These are phyloP conservation scores for Laguncularia racemosa DNA, from an alignment of 345 rosid species.

Conservation along the genomic window DNA sequence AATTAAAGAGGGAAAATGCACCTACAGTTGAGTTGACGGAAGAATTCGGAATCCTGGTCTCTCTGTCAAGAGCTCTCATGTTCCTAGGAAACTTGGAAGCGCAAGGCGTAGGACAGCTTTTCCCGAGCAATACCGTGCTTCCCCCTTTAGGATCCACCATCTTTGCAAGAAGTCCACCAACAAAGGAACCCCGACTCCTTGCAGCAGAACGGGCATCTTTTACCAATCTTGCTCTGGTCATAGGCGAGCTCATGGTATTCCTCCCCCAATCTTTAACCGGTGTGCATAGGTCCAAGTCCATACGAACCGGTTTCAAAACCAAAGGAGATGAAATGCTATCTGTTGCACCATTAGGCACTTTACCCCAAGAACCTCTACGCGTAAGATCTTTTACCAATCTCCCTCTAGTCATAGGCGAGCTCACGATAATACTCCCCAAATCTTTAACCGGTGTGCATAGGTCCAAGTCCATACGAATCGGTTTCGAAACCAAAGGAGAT, in stretches of 20 bases:
- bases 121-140: slow-evolving; percentile 56
- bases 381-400: slow-evolving; percentile 24
- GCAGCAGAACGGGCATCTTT: slow-evolving; percentile 26
- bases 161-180: slow-evolving; percentile 59
- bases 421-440: slow-evolving; percentile 27
- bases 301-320: slow-evolving; percentile 65
- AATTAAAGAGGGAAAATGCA: slow-evolving; percentile 37
- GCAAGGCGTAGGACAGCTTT: slow-evolving; percentile 61
- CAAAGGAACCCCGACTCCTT: slow-evolving; percentile 57
- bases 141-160: slow-evolving; percentile 50
- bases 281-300: slow-evolving; percentile 82
- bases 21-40: slow-evolving; percentile 90
- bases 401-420: slow-evolving; percentile 55
- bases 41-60: slow-evolving; percentile 38
- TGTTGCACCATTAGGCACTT: slow-evolving; percentile 19
- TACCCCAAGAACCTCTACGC: slow-evolving; percentile 89
- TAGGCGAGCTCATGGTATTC: slow-evolving; percentile 40
- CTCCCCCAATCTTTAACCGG: slow-evolving; percentile 59
- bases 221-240: slow-evolving; percentile 38
- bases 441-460: slow-evolving; percentile 77
- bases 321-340: slow-evolving; percentile 40
- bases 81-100: slow-evolving; percentile 70
- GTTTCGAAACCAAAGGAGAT: slow-evolving; percentile 70
- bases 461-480: slow-evolving; percentile 75
- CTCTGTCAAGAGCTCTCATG: slow-evolving; percentile 64